Conservation (phyloP, 2,329 filamentous ascomycete species). For the Calonectria fujianensis region DNA sequence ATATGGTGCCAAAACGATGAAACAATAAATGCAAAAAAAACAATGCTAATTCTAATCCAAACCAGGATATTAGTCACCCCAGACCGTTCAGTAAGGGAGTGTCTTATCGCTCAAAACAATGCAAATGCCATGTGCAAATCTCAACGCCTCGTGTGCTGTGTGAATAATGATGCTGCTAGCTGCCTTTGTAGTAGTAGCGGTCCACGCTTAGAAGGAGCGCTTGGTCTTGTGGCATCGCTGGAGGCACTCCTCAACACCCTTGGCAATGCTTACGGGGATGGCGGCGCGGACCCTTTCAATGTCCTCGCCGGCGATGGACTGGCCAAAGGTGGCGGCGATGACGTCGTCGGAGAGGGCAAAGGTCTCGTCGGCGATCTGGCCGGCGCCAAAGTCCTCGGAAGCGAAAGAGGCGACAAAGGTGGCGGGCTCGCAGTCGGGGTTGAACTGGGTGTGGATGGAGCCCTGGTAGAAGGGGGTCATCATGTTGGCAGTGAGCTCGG, state of each 20-base stretch:
- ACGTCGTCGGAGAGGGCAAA: conserved; percentile 68
- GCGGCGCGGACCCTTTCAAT: conserved; percentile 65
- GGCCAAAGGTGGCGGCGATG: conserved; percentile 68
- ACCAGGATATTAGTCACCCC: conserved; percentile 6
- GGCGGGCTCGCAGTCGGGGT: conserved; percentile 71
- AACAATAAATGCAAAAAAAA: conserved; percentile 13
- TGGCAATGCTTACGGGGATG: conserved; percentile 68
- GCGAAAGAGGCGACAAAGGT: conserved; percentile 71
- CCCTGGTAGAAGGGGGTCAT: conserved; percentile 74
- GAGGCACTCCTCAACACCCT: conserved; percentile 72
- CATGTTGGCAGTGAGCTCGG: conserved; percentile 65
- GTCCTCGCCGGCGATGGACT: conserved; percentile 67
- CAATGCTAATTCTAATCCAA: conserved; percentile 1
- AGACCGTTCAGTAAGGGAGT: background rate
- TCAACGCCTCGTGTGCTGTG: conserved; percentile 9
- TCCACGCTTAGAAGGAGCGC: conserved; percentile 59
- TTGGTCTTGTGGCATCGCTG: conserved; percentile 57
- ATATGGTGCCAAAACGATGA: conserved; percentile 3
- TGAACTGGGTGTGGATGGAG: conserved; percentile 73
- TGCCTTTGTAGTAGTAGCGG: background rate
- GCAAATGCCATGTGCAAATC: conserved; percentile 24
- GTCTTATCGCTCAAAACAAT: background rate
- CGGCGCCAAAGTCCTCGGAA: conserved; percentile 71
- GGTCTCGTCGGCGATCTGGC: conserved; percentile 70
- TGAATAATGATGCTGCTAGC: background rate